Percentiles rank a stretch among this genome's conserved stretches.
phyloP scores from a whole-genome alignment of 1,284 basidiomycete species.

The Puccinia triticina region DNA sequence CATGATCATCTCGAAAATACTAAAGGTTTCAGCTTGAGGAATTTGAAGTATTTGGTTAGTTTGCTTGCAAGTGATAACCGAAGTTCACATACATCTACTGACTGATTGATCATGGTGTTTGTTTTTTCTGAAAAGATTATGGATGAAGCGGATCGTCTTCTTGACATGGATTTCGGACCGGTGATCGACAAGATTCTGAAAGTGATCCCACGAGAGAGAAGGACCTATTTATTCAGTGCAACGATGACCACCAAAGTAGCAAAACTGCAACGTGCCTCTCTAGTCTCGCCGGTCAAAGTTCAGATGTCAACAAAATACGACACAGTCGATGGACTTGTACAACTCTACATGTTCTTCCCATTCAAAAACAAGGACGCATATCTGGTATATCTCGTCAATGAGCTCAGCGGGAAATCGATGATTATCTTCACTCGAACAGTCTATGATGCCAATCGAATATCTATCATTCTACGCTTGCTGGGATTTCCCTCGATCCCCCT shows the following conservation, averaged over 20 bases:
- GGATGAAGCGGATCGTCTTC: slow-evolving; percentile 93
- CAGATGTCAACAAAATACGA: slow-evolving; percentile 97
- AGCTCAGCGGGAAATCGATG: slow-evolving; percentile 85
- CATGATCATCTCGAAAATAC: slow-evolving; percentile 97
- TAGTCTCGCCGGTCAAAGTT: slow-evolving; percentile 90
- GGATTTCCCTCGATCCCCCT: slow-evolving; percentile 95
- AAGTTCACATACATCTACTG: background rate
- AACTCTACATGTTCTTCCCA: slow-evolving; percentile 95
- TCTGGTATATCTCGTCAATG: slow-evolving; percentile 85
- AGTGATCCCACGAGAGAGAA: slow-evolving; percentile 88
- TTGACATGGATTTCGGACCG: slow-evolving; percentile 97
- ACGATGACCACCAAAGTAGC: slow-evolving; percentile 99
- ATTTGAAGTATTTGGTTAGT: slow-evolving; percentile 83
- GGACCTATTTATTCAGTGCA: slow-evolving; percentile 95
- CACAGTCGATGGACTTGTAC: slow-evolving; percentile 90
- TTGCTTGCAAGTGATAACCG: background rate
- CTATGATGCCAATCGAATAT: slow-evolving; percentile 85
- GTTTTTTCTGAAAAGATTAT: slow-evolving; percentile 69
- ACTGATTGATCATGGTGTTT: background rate
- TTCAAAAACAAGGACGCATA: slow-evolving; percentile 89
- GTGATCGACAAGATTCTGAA: slow-evolving; percentile 97
- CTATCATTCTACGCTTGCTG: slow-evolving; percentile 84
- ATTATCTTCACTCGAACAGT: slow-evolving; percentile 97
- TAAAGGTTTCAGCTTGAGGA: slow-evolving; percentile 90
- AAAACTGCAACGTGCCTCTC: slow-evolving; percentile 92